Conservation (phyloP, 2,329 filamentous ascomycete genomes). For the Monosporascus cannonballus region DNA sequence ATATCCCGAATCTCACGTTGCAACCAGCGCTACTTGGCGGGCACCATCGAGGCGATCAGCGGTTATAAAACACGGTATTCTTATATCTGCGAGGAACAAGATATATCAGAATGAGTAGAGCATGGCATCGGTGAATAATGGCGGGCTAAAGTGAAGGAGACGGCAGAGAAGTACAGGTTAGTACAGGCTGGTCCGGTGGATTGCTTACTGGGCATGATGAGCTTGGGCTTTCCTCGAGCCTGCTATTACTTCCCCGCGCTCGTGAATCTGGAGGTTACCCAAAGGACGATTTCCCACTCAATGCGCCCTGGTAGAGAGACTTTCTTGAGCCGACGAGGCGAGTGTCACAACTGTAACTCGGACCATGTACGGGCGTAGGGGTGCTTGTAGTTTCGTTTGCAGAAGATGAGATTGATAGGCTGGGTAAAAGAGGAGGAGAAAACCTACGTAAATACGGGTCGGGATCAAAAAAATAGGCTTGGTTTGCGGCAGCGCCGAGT, state of each 20-base stretch:
- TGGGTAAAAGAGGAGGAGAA: neutral
- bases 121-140: neutral
- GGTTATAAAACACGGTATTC: neutral
- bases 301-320: neutral
- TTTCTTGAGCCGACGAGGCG: neutral
- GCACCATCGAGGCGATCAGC: slow-evolving; percentile 10
- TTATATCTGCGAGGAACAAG: neutral
- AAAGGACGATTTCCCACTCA: neutral
- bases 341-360: neutral
- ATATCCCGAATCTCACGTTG: slow-evolving; percentile 24
- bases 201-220: neutral
- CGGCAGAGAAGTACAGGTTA: too few relatives aligned
- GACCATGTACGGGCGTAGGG: neutral
- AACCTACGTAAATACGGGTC: too few relatives aligned
- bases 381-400: neutral
- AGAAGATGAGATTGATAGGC: neutral
- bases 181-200: too few relatives aligned
- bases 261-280: neutral
- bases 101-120: neutral
- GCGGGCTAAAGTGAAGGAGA: neutral
- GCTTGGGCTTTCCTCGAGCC: neutral
- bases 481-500: too few relatives aligned
- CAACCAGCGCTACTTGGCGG: slow-evolving; percentile 28
- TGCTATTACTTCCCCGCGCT: neutral
- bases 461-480: too few relatives aligned